Percentiles rank a stretch among this genome's conserved stretches.
Evolutionary conservation across 108 stramenopile species (phyloP).

Genomic region (Aurantiochytrium sp.): DNA sequence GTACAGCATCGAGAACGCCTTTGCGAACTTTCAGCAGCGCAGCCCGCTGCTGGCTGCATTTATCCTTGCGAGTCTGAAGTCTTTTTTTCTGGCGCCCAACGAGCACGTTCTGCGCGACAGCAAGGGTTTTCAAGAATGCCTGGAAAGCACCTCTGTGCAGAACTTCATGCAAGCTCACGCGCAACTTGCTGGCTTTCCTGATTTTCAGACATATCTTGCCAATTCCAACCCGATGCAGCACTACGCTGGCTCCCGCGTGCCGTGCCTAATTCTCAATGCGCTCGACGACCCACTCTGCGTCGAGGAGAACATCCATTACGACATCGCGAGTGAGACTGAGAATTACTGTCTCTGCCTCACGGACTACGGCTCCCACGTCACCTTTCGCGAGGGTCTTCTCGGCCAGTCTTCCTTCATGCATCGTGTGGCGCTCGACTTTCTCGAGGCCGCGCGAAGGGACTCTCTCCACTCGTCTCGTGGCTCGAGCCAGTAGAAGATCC

Average conservation of each 20-base stretch:
- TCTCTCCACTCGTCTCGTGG: too few species aligned
- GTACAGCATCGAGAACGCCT: background rate
- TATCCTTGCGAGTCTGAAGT: background rate
- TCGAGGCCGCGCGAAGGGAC: background rate
- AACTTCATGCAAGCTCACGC: background rate
- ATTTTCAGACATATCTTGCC: background rate
- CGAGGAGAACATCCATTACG: background rate
- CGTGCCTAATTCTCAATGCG: background rate
- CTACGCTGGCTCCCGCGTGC: background rate
- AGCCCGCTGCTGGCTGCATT: background rate
- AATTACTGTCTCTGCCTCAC: background rate
- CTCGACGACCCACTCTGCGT: slow-evolving; percentile 14
- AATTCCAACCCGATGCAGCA: background rate
- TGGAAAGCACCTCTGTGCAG: slow-evolving; percentile 2
- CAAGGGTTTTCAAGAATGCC: background rate
- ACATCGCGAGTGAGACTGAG: background rate
- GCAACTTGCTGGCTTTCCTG: background rate
- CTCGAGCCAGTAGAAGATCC: too few species aligned
- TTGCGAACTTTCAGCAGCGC: background rate
- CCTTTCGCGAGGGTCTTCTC: background rate
- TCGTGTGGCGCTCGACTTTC: background rate
- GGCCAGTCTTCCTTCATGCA: background rate
- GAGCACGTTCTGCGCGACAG: background rate
- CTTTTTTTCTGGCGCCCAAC: background rate
- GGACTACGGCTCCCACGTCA: background rate